Evolutionary conservation across 805 yeast species (phyloP).

Genomic region (Candida krabiensis): DNA sequence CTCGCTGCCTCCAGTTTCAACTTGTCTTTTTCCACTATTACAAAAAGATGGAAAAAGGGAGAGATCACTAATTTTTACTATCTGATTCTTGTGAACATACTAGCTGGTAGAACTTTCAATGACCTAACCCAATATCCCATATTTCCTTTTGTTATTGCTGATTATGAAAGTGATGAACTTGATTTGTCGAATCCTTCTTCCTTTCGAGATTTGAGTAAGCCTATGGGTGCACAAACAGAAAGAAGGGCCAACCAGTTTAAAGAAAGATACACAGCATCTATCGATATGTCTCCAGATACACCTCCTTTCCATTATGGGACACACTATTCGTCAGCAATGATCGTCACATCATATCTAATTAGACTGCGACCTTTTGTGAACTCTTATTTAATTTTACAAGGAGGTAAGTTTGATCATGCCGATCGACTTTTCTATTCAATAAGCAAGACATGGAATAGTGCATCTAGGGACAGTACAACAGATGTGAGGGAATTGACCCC

Average conservation of each 20-base stretch:
- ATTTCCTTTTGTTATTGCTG: conserved; percentile 89
- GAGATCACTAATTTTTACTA: conserved; percentile 82
- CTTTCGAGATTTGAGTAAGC: conserved; percentile 76
- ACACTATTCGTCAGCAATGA: conserved; percentile 92
- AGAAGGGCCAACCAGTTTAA: conserved; percentile 61
- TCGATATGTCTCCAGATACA: conserved; percentile 48
- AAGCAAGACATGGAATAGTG: conserved; percentile 78
- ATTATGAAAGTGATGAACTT: conserved; percentile 69
- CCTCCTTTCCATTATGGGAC: conserved; percentile 93
- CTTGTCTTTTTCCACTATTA: conserved; percentile 43
- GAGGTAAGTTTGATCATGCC: conserved; percentile 87
- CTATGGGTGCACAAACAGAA: conserved; percentile 85
- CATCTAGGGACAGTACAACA: conserved; percentile 75
- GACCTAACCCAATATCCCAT: conserved; percentile 90
- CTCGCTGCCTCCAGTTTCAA: conserved; percentile 30
- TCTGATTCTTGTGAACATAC: conserved; percentile 72
- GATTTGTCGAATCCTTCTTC: conserved; percentile 62
- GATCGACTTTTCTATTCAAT: conserved; percentile 77
- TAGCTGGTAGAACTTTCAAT: conserved; percentile 88
- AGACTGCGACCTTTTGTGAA: conserved; percentile 80
- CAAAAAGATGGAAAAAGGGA: conserved; percentile 74
- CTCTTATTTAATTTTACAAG: conserved; percentile 76
- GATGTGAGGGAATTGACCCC: conserved; percentile 89
- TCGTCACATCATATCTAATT: conserved; percentile 77
- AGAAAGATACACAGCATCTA: conserved; percentile 72